Evolutionary conservation across 2,329 filamentous ascomycete species (phyloP).

Genomic region (Gremmenia infestans): DNA sequence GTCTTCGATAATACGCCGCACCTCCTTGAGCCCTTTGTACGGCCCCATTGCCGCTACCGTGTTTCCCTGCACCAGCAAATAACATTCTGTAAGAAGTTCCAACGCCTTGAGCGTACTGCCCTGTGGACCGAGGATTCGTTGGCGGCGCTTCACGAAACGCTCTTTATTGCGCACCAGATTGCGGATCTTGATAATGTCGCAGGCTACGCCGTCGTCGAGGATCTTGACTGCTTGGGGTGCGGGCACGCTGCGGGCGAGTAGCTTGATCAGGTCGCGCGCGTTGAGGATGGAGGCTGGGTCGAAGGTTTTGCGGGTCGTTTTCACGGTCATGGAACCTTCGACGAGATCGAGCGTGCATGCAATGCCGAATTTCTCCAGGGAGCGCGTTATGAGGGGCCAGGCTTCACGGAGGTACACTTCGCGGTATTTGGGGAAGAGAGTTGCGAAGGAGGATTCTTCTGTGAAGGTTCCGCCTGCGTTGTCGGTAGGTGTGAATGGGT

Average conservation of each 20-base stretch:
- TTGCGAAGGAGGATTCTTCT: constrained; percentile 87
- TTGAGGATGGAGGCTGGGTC: constrained; percentile 93
- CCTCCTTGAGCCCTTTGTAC: constrained; percentile 89
- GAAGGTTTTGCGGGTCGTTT: constrained; percentile 85
- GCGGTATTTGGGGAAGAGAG: constrained; percentile 91
- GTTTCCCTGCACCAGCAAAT: constrained; percentile 94
- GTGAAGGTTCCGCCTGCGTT: constrained; percentile 81
- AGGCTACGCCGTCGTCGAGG: constrained; percentile 83
- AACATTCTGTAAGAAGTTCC: constrained; percentile 84
- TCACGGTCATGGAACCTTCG: constrained; percentile 94
- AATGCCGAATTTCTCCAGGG: constrained; percentile 82
- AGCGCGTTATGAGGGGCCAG: constrained; percentile 86
- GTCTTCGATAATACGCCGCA: constrained; percentile 84
- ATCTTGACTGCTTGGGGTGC: constrained; percentile 93
- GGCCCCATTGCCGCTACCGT: constrained; percentile 89
- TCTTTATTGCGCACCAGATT: constrained; percentile 90
- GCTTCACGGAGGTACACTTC: constrained; percentile 89
- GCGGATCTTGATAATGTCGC: constrained; percentile 94
- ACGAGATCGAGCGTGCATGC: constrained; percentile 91
- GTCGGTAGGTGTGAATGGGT: constrained; percentile 79
- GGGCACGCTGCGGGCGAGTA: constrained; percentile 86
- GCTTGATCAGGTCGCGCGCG: constrained; percentile 87
- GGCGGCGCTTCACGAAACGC: constrained; percentile 88
- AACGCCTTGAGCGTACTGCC: constrained; percentile 92
- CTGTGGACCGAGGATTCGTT: constrained; percentile 85